Evolutionary conservation across 768 basidiomycete species (phyloP).

Genomic region (Lyophyllum atratum): DNA sequence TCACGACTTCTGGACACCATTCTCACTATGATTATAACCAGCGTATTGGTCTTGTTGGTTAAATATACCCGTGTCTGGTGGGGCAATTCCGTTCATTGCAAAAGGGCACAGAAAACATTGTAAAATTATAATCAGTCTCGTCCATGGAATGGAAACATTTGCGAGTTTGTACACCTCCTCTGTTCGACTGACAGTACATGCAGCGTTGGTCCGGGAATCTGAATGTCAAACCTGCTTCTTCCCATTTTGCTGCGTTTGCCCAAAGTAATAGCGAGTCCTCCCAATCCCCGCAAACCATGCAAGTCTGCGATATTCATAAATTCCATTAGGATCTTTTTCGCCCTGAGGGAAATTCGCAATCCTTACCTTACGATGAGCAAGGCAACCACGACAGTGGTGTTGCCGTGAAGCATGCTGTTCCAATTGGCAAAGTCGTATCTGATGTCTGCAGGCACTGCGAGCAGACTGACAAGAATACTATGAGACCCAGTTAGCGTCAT

Average conservation of each 20-base stretch:
- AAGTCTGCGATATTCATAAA: slow-evolving; percentile 11
- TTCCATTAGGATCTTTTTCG: slow-evolving; percentile 3
- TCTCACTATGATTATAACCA: neutral
- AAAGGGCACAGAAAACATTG: neutral
- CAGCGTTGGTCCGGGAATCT: neutral
- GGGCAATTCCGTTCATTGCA: neutral
- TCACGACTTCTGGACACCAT: neutral
- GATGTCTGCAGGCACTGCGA: slow-evolving; percentile 58
- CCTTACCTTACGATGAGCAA: slow-evolving; percentile 60
- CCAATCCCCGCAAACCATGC: slow-evolving; percentile 23
- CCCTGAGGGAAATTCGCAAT: neutral
- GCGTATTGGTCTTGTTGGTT: neutral
- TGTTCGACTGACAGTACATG: no score
- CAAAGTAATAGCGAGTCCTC: slow-evolving; percentile 21
- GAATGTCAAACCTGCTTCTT: slow-evolving; percentile 1
- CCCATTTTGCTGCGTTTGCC: slow-evolving; percentile 3
- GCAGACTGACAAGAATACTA: slow-evolving; percentile 60
- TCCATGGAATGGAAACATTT: neutral
- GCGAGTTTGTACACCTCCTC: neutral
- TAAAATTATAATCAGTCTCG: neutral
- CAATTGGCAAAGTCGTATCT: slow-evolving; percentile 52
- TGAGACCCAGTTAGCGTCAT: slow-evolving; percentile 24
- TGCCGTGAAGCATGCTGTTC: slow-evolving; percentile 79
- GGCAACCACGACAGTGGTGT: slow-evolving; percentile 63
- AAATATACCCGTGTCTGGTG: neutral